A percentile compares a stretch with the other conserved stretches of the same genome.
phyloP scores from a whole-genome alignment of 805 yeast species.

The Yarrowia sp. region DNA sequence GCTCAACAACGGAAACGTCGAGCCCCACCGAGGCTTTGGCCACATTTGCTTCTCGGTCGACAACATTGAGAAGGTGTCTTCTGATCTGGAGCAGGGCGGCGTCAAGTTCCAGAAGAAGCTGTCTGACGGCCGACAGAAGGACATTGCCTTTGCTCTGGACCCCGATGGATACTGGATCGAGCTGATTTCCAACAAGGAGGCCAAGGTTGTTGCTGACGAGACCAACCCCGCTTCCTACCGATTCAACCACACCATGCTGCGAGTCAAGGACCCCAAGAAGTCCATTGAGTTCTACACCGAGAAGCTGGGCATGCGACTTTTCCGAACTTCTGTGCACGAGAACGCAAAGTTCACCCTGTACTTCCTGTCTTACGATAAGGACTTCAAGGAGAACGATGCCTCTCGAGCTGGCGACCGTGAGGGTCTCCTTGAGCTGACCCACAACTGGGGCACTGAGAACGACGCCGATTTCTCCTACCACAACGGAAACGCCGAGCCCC shows the following conservation, averaged over 20 bases:
- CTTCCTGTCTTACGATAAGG: slow-evolving; percentile 68
- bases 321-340: slow-evolving; percentile 54
- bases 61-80: slow-evolving; percentile 64
- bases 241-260: slow-evolving; percentile 88
- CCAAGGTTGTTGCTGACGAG: slow-evolving; percentile 38
- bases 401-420: slow-evolving; percentile 46
- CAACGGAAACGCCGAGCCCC: slow-evolving; percentile 73
- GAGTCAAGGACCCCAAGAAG: slow-evolving; percentile 78
- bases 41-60: slow-evolving; percentile 88
- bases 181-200: slow-evolving; percentile 59
- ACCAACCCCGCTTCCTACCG: slow-evolving; percentile 44
- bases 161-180: slow-evolving; percentile 98
- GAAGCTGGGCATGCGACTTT: slow-evolving; percentile 75
- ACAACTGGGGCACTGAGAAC: slow-evolving; percentile 91
- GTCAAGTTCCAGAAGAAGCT: slow-evolving; percentile 80
- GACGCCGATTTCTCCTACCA: slow-evolving; percentile 77
- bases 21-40: slow-evolving; percentile 88
- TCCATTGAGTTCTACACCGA: slow-evolving; percentile 77
- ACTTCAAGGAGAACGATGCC: slow-evolving; percentile 44
- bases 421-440: slow-evolving; percentile 83
- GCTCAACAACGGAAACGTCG: slow-evolving; percentile 78
- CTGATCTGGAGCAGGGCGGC: slow-evolving; percentile 54
- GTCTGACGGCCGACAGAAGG: slow-evolving; percentile 85
- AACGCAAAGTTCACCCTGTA: slow-evolving; percentile 80
- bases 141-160: slow-evolving; percentile 92